Conservation (phyloP, 257 asterid genomes). For the Ballota nigra region DNA sequence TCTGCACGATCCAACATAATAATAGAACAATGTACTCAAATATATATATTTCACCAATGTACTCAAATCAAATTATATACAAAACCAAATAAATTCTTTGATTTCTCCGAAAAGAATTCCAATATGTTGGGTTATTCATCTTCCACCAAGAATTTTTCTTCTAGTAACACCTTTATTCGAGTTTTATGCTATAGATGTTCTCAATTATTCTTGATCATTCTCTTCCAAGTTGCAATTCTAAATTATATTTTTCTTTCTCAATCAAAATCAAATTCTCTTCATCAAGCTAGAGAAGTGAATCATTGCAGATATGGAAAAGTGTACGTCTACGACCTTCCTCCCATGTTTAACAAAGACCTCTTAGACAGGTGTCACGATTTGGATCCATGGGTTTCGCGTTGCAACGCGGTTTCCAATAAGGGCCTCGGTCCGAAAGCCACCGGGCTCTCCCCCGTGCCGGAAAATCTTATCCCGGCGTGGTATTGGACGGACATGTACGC, state of each 20-base stretch:
- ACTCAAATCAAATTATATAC: too few species aligned
- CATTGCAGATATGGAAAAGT: slow-evolving; percentile 36
- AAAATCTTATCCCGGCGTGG: slow-evolving; percentile 45
- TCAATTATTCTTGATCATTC: slow-evolving; percentile 23
- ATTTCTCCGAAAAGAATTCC: neutral
- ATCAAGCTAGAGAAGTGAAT: neutral
- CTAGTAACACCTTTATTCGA: neutral
- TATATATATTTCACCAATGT: too few species aligned
- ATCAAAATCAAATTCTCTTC: slow-evolving; percentile 21
- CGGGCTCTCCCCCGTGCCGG: slow-evolving; percentile 31
- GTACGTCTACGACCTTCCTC: slow-evolving; percentile 59
- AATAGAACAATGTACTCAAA: too few species aligned
- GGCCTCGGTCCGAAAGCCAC: slow-evolving; percentile 56
- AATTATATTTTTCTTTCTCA: slow-evolving; percentile 17
- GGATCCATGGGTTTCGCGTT: slow-evolving; percentile 66
- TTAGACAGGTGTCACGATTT: slow-evolving; percentile 44
- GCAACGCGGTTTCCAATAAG: slow-evolving; percentile 46
- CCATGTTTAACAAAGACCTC: slow-evolving; percentile 43
- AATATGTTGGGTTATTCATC: slow-evolving; percentile 24
- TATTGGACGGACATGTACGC: slow-evolving; percentile 69
- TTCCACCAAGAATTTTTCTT: neutral
- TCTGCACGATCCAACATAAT: too few species aligned
- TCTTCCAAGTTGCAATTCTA: slow-evolving; percentile 35
- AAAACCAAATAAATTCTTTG: too few species aligned
- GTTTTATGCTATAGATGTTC: slow-evolving; percentile 17